These are phyloP conservation scores for Triticum urartu DNA, from an alignment of 176 grass and related monocot species.

Conservation along the genomic window DNA sequence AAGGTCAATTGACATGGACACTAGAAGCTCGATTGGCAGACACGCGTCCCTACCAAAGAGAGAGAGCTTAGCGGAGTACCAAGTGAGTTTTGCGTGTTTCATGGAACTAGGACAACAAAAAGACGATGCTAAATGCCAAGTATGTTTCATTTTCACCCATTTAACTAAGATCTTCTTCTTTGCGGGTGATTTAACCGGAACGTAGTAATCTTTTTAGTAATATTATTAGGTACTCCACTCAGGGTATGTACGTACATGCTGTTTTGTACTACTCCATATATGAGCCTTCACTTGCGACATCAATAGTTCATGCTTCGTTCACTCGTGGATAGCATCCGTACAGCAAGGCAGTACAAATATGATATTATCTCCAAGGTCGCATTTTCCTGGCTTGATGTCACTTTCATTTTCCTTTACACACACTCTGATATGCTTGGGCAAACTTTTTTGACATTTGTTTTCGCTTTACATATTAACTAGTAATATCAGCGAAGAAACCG, in stretches of 20 bases:
- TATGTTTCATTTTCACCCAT: constrained; percentile 1
- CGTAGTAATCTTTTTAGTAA: neutral
- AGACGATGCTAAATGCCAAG: neutral
- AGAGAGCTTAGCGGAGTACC: neutral
- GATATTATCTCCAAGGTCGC: neutral
- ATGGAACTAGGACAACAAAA: neutral
- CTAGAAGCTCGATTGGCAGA: neutral
- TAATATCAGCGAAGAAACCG: constrained; percentile 2
- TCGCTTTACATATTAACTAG: constrained; percentile 19
- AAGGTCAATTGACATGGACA: constrained; percentile 36
- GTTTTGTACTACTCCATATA: too few species aligned
- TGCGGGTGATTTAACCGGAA: neutral
- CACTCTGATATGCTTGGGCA: neutral
- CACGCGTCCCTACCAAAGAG: neutral
- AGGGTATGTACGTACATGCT: too few species aligned
- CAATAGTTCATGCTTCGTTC: neutral
- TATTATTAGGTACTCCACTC: neutral
- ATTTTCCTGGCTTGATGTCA: neutral
- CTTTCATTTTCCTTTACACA: neutral
- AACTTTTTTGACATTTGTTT: constrained; percentile 21
- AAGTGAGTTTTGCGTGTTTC: neutral
- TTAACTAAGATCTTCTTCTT: too few species aligned
- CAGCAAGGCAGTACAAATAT: neutral
- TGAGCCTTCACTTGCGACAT: neutral
- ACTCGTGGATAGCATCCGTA: neutral